Evolutionary conservation across 2,329 filamentous ascomycete genomes (phyloP).

Genomic region (Xylaria sp.): DNA sequence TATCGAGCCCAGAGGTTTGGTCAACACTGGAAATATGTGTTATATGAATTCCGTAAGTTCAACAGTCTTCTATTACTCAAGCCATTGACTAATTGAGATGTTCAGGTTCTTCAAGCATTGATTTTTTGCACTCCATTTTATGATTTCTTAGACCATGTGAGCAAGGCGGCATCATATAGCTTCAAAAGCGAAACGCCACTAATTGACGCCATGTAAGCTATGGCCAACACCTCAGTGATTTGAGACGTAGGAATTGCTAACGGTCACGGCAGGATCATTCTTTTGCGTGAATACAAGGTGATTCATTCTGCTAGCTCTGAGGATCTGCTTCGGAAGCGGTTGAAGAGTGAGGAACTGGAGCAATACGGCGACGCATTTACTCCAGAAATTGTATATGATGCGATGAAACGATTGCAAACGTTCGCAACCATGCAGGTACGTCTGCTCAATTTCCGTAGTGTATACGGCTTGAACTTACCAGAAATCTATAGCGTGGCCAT

Average conservation of each 20-base stretch:
- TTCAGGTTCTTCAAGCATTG: constrained; percentile 86
- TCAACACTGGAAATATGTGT: constrained; percentile 99
- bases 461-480: constrained; percentile 21
- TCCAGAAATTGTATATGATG: constrained; percentile 94
- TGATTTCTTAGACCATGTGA: constrained; percentile 87
- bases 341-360: constrained; percentile 87
- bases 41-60: constrained; percentile 98
- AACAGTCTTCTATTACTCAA: background rate
- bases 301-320: constrained; percentile 81
- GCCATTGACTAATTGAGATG: background rate
- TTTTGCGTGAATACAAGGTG: constrained; percentile 89
- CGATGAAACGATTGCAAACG: constrained; percentile 84
- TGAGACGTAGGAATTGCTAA: constrained; percentile 9
- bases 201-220: constrained; percentile 88
- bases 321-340: constrained; percentile 75
- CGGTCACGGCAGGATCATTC: constrained; percentile 78
- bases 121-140: constrained; percentile 95
- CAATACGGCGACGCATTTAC: constrained; percentile 91
- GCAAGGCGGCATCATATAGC: constrained; percentile 83
- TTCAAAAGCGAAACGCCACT: constrained; percentile 96
- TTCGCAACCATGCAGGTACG: constrained; percentile 92
- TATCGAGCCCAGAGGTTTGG: constrained; percentile 89
- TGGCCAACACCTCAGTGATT: background rate
- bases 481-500: constrained; percentile 76
- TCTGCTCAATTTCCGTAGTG: constrained; percentile 31